These are phyloP conservation scores for Penicillium argentinense DNA, from an alignment of 495 filamentous ascomycete species.

Conservation along the genomic window DNA sequence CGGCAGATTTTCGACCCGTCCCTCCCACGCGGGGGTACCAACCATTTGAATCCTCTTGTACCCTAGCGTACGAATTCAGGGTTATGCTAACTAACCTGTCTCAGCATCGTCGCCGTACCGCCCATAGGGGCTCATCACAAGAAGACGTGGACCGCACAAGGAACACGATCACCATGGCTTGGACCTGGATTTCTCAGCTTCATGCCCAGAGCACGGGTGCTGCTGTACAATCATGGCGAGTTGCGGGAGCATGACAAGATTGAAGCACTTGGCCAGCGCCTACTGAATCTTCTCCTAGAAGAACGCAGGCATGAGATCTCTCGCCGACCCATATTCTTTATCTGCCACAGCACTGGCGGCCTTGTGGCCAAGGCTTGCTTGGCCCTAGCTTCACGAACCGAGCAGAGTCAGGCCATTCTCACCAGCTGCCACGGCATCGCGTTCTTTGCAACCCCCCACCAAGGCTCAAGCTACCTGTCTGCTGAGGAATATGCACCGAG, in stretches of 20 bases:
- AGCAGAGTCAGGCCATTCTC: conserved; percentile 42
- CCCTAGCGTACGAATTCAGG: too few relatives aligned
- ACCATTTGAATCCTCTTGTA: too few relatives aligned
- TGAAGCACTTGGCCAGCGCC: conserved; percentile 47
- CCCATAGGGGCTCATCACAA: conserved; percentile 43
- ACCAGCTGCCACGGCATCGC: conserved; percentile 61
- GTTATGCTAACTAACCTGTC: conserved; percentile 4
- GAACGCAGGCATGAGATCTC: conserved; percentile 30
- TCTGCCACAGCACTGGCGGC: conserved; percentile 66
- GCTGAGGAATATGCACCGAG: conserved; percentile 54
- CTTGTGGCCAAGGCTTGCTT: conserved; percentile 59
- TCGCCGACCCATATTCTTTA: conserved; percentile 58
- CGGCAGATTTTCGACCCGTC: too few relatives aligned
- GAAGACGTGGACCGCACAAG: conserved; percentile 33
- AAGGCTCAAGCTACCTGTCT: conserved; percentile 64
- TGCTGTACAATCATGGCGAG: conserved; percentile 56
- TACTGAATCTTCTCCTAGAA: conserved; percentile 46
- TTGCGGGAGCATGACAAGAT: conserved; percentile 47
- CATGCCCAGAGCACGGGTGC: conserved; percentile 47
- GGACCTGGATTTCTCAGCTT: conserved; percentile 21
- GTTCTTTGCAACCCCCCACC: conserved; percentile 62
- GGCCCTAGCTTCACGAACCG: conserved; percentile 43
- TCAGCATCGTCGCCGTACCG: conserved; percentile 45
- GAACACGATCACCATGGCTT: conserved; percentile 26
- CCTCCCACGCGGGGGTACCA: too few relatives aligned